Evolutionary conservation across 257 asterid genomes (phyloP).

Genomic region (Lycium barbarum): DNA sequence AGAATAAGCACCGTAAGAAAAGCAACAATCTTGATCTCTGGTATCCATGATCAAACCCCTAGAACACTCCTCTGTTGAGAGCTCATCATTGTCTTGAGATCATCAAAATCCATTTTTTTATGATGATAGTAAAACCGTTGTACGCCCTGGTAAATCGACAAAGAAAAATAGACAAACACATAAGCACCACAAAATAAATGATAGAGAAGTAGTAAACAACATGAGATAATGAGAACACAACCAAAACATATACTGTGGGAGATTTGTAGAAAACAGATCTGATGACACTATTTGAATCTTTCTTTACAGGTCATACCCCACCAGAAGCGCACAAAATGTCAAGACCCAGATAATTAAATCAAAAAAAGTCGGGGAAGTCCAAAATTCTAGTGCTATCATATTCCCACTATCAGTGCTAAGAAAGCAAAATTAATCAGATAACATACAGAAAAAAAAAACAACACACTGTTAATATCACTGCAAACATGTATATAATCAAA

Average conservation of each 20-base stretch:
- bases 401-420: neutral
- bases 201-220: no score
- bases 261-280: neutral
- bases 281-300: neutral
- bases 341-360: neutral
- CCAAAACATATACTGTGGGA: neutral
- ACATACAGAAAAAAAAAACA: neutral
- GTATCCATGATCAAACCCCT: no score
- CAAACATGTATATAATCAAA: neutral
- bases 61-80: constrained; percentile 49
- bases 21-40: no score
- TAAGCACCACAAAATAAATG: neutral
- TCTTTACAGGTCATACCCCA: neutral
- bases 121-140: constrained; percentile 68
- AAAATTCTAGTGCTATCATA: neutral
- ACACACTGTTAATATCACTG: neutral
- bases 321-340: no score
- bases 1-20: no score
- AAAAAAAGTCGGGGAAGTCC: neutral
- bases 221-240: neutral
- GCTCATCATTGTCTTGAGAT: constrained; percentile 46
- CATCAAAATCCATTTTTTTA: no score
- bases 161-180: constrained; percentile 22
- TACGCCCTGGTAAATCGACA: constrained; percentile 53
- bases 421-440: neutral